A percentile compares a stretch with the other conserved stretches of the same genome.
Conservation (phyloP, 768 basidiomycete species). For the Boletus eberwhitei region DNA sequence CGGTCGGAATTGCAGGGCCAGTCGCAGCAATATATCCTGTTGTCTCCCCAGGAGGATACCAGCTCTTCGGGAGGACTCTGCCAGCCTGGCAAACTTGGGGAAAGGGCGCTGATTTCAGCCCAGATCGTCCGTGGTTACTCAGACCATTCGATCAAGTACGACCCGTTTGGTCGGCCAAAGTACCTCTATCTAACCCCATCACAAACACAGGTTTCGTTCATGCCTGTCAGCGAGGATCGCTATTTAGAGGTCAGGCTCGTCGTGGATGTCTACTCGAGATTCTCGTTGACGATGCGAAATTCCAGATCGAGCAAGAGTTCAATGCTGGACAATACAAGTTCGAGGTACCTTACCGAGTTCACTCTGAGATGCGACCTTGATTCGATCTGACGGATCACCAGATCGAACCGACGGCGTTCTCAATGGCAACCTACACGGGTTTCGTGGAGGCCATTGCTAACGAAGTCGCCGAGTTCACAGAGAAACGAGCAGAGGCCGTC, state of each 20-base stretch:
- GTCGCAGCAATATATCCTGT: slow-evolving; percentile 66
- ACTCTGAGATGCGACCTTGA: neutral
- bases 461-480: slow-evolving; percentile 42
- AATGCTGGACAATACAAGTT: slow-evolving; percentile 52
- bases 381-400: slow-evolving; percentile 21
- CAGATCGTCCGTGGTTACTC: slow-evolving; percentile 56
- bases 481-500: slow-evolving; percentile 37
- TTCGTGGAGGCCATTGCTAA: slow-evolving; percentile 41
- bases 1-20: slow-evolving; percentile 66
- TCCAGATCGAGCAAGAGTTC: slow-evolving; percentile 48
- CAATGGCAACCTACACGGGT: slow-evolving; percentile 45
- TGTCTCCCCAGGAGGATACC: slow-evolving; percentile 64
- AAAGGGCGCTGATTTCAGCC: slow-evolving; percentile 42
- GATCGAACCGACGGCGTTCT: slow-evolving; percentile 52
- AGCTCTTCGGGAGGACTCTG: slow-evolving; percentile 59
- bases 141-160: slow-evolving; percentile 58
- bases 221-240: slow-evolving; percentile 42
- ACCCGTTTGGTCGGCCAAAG: neutral
- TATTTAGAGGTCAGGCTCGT: slow-evolving; percentile 42
- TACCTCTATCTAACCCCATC: neutral
- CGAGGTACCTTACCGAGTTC: slow-evolving; percentile 32
- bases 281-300: neutral
- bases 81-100: slow-evolving; percentile 68
- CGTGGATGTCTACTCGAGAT: neutral
- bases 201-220: slow-evolving; percentile 46